Evolutionary conservation across 2,329 filamentous ascomycete genomes (phyloP), one percentile per base, ranked within the genome.

Genomic region (Samsoniella hepiali): DNA sequence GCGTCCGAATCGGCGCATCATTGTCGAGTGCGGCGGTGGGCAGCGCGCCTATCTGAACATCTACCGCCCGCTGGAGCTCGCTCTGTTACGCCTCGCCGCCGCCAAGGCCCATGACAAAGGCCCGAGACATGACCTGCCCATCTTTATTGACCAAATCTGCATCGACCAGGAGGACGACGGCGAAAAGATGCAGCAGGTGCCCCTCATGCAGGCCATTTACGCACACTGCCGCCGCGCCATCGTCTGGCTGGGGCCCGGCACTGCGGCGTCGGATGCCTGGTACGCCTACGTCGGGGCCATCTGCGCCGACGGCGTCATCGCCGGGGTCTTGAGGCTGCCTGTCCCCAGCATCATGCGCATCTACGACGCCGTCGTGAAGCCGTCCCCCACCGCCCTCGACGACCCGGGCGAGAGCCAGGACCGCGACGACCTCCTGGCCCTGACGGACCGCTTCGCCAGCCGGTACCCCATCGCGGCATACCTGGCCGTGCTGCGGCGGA

Each of bases 131-230:
- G 34, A 63, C 1, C 65, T 65, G 6, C 69, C 66, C 22, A 32
- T 75, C 4, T 75, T 73, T 58, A 67, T 72, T 1, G 73, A 75
- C 53, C 72, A 74, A 27, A 68, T 74, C 11, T 71, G 73, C 63
- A 74, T 75, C 67, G 68, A 75, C 63, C 72, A 75, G 60, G 8
- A 34, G 5, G 62, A 72, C 13, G 15, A 58, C 0, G 44, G 47
- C 0, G 73, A 75, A 49, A 73, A 72, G 47, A 65, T 65, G 11
- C 36, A 55, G 3, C 73, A 74, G 62, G 72, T 75, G 0, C 45
- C 40, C 22, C 63, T 73, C 42, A 75, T 75, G 73, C 65, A 64
- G 2, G 67, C 67, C 36, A 73, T 75, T 3, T 76, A 74, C 65
- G 44, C 67, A 0, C 58, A 53, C 7, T 71, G 69, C 27, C 45